phyloP scores from a whole-genome alignment of 176 grass and related monocot genomes.

The Echinochloa phyllopogon region DNA sequence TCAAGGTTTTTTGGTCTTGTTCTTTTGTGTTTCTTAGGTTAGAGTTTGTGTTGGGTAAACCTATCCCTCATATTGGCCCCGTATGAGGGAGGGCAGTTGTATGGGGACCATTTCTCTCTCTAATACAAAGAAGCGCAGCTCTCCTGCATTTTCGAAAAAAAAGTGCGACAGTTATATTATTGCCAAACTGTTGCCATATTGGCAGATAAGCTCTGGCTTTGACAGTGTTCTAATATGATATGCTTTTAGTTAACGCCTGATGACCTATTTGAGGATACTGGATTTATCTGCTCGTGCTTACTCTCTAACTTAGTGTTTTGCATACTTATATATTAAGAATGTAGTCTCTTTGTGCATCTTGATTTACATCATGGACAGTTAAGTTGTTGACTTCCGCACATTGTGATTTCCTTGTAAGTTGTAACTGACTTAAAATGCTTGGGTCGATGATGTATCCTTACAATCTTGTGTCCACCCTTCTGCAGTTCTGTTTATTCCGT shows the following conservation, averaged over 20 bases:
- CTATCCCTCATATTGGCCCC: no score
- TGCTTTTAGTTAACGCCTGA: background rate
- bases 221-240: background rate
- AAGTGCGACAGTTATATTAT: background rate
- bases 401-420: conserved; percentile 28
- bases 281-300: background rate
- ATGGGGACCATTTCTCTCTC: no score
- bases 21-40: no score
- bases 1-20: no score
- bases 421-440: conserved; percentile 36
- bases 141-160: no score
- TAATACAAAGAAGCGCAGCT: no score
- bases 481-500: conserved; percentile 7
- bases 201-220: background rate
- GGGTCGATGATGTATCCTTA: background rate
- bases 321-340: conserved; percentile 22
- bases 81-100: no score
- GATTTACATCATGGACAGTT: conserved; percentile 3
- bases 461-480: conserved; percentile 8
- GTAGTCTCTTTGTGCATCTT: background rate
- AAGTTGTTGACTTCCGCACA: conserved; percentile 15
- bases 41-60: no score
- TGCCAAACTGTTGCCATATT: background rate
- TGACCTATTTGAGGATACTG: background rate
- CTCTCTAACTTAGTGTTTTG: conserved; percentile 32